Evolutionary conservation across 169 alveolate species (phyloP).

Genomic region (Plasmodium knowlesi): DNA sequence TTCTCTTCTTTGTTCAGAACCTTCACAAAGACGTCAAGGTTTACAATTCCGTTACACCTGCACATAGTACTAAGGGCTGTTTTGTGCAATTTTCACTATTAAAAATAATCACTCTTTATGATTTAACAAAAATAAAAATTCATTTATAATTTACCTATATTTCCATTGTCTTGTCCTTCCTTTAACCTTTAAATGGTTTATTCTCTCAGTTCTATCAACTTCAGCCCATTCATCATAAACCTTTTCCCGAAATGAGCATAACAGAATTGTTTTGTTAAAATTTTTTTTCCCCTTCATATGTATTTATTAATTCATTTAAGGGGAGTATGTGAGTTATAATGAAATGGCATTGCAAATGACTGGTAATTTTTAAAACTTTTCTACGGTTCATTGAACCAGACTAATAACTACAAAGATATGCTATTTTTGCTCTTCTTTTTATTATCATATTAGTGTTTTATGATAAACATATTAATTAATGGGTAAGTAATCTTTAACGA

Average conservation of each 20-base stretch:
- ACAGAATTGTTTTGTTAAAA: background rate
- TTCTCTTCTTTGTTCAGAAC: background rate
- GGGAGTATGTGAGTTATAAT: background rate
- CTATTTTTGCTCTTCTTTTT: background rate
- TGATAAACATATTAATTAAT: background rate
- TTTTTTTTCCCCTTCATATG: background rate
- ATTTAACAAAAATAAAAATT: background rate
- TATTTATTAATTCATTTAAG: background rate
- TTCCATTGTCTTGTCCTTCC: background rate
- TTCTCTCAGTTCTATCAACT: background rate
- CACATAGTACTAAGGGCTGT: background rate
- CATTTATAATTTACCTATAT: background rate
- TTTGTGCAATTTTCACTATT: background rate
- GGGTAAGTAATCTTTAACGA: background rate
- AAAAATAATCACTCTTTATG: background rate
- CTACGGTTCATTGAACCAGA: background rate
- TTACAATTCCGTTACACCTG: background rate
- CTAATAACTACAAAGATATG: background rate
- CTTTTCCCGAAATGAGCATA: background rate
- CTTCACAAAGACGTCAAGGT: background rate
- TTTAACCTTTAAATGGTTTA: background rate
- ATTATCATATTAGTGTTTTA: background rate
- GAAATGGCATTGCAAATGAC: background rate
- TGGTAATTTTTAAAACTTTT: background rate
- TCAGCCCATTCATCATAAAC: background rate